These are phyloP conservation scores for Phytophthora sp. DNA, from an alignment of 352 stramenopile species.

Conservation along the genomic window DNA sequence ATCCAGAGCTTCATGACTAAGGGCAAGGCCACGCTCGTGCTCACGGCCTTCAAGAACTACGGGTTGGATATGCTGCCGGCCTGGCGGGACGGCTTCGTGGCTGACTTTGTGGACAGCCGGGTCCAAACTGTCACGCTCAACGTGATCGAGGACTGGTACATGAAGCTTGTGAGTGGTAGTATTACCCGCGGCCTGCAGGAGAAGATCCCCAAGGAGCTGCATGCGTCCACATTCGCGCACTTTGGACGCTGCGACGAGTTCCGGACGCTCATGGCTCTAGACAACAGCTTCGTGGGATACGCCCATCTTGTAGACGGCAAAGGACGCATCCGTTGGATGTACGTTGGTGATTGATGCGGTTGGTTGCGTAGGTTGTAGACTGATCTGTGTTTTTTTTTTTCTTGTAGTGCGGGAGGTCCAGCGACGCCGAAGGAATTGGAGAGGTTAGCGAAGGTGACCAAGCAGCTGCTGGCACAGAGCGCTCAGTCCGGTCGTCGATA, in stretches of 20 bases:
- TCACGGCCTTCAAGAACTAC: constrained; percentile 90
- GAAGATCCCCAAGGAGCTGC: constrained; percentile 52
- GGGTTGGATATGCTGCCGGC: constrained; percentile 81
- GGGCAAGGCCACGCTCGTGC: constrained; percentile 70
- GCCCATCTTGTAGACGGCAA: constrained; percentile 82
- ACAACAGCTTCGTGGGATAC: constrained; percentile 91
- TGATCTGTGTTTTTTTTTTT: constrained; percentile 20
- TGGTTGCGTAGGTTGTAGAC: constrained; percentile 3
- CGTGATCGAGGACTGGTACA: constrained; percentile 91
- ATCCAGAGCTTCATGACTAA: constrained; percentile 57
- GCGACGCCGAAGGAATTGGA: constrained; percentile 68
- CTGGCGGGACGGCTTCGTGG: constrained; percentile 72
- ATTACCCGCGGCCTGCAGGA: constrained; percentile 69
- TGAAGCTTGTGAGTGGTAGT: constrained; percentile 77
- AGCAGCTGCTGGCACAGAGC: constrained; percentile 63
- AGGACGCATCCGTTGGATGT: constrained; percentile 88
- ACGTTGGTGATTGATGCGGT: constrained; percentile 25
- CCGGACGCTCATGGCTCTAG: constrained; percentile 75
- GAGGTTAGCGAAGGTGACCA: constrained; percentile 65
- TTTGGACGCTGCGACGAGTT: constrained; percentile 87
- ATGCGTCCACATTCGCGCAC: constrained; percentile 64
- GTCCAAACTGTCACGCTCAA: constrained; percentile 79
- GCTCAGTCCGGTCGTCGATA: constrained; percentile 35
- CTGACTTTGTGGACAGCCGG: constrained; percentile 42
- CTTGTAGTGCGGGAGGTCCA: constrained; percentile 62